A percentile compares a stretch with the other conserved stretches of the same genome.
These are phyloP conservation scores for Eucalyptus cloeziana DNA, from an alignment of 345 rosid genomes.

Conservation along the genomic window DNA sequence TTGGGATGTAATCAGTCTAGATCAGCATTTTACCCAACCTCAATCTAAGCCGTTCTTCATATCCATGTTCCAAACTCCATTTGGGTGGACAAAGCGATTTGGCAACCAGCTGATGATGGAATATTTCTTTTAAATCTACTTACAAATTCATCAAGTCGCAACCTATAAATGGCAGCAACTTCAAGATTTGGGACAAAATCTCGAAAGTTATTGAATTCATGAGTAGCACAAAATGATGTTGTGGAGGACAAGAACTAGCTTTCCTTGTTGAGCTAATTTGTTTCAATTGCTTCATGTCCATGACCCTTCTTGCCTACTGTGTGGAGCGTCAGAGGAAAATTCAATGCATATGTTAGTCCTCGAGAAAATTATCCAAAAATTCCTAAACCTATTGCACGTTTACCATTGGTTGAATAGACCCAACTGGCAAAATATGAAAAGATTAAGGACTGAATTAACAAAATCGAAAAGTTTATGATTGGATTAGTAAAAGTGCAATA, in stretches of 20 bases:
- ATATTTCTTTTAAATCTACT: neutral
- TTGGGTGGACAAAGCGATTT: neutral
- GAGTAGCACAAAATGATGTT: neutral
- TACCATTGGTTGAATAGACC: fast-evolving
- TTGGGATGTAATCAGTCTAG: neutral
- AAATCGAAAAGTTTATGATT: no score
- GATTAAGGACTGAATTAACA: fast-evolving
- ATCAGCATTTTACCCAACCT: neutral
- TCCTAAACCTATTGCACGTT: fast-evolving
- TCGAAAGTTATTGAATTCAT: neutral
- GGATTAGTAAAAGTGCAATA: fast-evolving
- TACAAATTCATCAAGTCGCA: neutral
- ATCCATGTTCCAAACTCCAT: neutral
- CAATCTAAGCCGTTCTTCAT: neutral
- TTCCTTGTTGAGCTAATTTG: neutral
- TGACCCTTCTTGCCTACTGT: neutral
- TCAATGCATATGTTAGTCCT: no score
- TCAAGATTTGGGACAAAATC: neutral
- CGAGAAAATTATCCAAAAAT: fast-evolving
- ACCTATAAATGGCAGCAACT: neutral
- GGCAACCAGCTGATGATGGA: neutral
- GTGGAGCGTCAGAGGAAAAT: neutral
- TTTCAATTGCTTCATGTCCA: neutral
- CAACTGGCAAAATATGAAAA: no score
- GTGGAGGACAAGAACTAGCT: neutral